Percentiles rank a stretch among this genome's conserved stretches.
Evolutionary conservation across 257 asterid genomes (phyloP).

Genomic region (Solanum paucissectum): DNA sequence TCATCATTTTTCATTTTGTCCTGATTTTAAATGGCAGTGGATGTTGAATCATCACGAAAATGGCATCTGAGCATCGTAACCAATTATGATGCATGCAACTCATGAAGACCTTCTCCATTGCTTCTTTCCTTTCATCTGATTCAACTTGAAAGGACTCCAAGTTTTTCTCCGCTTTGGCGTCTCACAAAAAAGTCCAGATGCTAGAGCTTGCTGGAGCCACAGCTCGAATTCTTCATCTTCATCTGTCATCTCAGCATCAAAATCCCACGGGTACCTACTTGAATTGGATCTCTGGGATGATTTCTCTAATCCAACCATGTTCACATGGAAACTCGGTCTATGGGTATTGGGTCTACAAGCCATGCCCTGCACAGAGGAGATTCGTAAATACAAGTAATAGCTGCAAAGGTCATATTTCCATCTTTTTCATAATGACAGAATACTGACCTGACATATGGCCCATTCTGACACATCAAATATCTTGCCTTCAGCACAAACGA

Average conservation of each 20-base stretch:
- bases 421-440: not conserved
- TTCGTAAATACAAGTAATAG: not conserved
- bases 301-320: conserved; percentile 93
- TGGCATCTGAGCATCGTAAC: not conserved
- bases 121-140: conserved; percentile 71
- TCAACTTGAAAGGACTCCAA: conserved; percentile 97
- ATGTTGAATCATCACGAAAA: not conserved
- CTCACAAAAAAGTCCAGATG: conserved; percentile 88
- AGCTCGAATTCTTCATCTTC: conserved; percentile 95
- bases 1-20: not conserved
- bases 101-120: conserved; percentile 81
- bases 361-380: conserved; percentile 53
- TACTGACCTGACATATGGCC: conserved; percentile 96
- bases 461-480: conserved; percentile 97
- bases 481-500: conserved; percentile 95
- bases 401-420: not conserved
- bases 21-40: not conserved
- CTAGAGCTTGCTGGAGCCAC: conserved; percentile 97
- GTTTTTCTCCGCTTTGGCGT: conserved; percentile 84
- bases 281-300: conserved; percentile 69
- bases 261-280: conserved; percentile 82
- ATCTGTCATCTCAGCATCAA: conserved; percentile 89
- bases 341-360: conserved; percentile 95
- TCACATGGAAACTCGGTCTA: conserved; percentile 94
- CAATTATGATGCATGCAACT: conserved; percentile 12